Conservation (phyloP, 441 rosid species). For the Gossypium laxum region DNA sequence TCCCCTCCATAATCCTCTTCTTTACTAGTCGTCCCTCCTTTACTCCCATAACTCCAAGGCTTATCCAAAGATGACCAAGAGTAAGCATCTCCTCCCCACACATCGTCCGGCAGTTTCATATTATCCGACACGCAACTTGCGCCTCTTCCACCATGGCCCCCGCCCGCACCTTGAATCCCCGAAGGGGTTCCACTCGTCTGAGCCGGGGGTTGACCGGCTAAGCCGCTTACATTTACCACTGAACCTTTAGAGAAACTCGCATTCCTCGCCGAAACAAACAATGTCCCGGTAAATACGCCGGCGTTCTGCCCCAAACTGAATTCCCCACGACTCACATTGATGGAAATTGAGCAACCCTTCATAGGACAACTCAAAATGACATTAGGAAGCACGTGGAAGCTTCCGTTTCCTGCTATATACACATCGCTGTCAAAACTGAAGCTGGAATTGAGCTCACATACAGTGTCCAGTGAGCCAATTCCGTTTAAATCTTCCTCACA, state of each 20-base stretch:
- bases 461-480: slow-evolving; percentile 47
- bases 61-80: slow-evolving; percentile 55
- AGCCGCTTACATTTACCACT: slow-evolving; percentile 44
- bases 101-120: slow-evolving; percentile 52
- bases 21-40: slow-evolving; percentile 60
- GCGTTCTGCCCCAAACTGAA: slow-evolving; percentile 34
- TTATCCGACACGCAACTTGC: slow-evolving; percentile 53
- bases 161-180: slow-evolving; percentile 56
- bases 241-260: slow-evolving; percentile 35
- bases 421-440: slow-evolving; percentile 31
- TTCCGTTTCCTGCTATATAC: slow-evolving; percentile 50
- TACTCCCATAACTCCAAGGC: slow-evolving; percentile 69
- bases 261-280: slow-evolving; percentile 33
- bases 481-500: slow-evolving; percentile 49
- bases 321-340: slow-evolving; percentile 38
- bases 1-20: slow-evolving; percentile 54
- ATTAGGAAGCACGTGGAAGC: slow-evolving; percentile 33
- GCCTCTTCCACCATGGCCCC: slow-evolving; percentile 70
- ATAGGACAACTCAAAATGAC: slow-evolving; percentile 36
- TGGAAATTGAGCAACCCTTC: slow-evolving; percentile 37
- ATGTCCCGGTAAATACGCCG: slow-evolving; percentile 35
- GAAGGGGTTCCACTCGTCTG: slow-evolving; percentile 66
- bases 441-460: slow-evolving; percentile 42
- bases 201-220: slow-evolving; percentile 54
- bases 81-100: slow-evolving; percentile 72